These are phyloP conservation scores for Monosporozyma servazzii DNA, from an alignment of 805 yeast species.

Conservation along the genomic window DNA sequence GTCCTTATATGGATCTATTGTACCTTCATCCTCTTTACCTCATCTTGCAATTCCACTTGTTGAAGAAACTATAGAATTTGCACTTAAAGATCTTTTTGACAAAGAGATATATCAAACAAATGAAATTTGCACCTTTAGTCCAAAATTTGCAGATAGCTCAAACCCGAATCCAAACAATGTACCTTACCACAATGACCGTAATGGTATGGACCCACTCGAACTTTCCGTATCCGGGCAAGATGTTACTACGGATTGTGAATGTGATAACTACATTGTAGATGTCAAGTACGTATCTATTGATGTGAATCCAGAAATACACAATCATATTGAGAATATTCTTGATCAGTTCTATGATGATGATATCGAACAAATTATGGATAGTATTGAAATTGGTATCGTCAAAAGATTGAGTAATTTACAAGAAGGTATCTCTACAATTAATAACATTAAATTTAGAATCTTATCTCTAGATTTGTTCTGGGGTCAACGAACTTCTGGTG, in stretches of 20 bases:
- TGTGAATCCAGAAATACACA: constrained; percentile 29
- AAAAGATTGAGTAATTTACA: constrained; percentile 32
- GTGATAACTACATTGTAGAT: constrained; percentile 30
- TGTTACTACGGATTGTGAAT: background rate
- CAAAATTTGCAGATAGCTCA: background rate
- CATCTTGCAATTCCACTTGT: constrained; percentile 52
- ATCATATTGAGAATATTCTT: constrained; percentile 31
- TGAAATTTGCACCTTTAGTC: background rate
- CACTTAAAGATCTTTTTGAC: constrained; percentile 32
- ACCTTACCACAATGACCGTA: background rate
- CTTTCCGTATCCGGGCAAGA: background rate
- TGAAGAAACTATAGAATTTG: constrained; percentile 36
- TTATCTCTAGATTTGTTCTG: constrained; percentile 15
- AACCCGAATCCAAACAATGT: background rate
- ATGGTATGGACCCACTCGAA: background rate
- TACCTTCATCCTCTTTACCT: constrained; percentile 57
- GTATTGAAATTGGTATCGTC: constrained; percentile 52
- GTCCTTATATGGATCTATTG: constrained; percentile 42
- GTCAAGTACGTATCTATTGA: constrained; percentile 38
- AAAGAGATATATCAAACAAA: constrained; percentile 8
- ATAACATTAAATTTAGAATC: constrained; percentile 14
- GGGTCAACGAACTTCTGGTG: constrained; percentile 13
- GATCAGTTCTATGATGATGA: constrained; percentile 31
- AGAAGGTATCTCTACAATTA: constrained; percentile 8
- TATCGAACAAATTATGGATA: constrained; percentile 49